Base-by-base conservation (phyloP, 495 filamentous ascomycete genomes). In the Aspergillus saccharolyticus region DNA sequence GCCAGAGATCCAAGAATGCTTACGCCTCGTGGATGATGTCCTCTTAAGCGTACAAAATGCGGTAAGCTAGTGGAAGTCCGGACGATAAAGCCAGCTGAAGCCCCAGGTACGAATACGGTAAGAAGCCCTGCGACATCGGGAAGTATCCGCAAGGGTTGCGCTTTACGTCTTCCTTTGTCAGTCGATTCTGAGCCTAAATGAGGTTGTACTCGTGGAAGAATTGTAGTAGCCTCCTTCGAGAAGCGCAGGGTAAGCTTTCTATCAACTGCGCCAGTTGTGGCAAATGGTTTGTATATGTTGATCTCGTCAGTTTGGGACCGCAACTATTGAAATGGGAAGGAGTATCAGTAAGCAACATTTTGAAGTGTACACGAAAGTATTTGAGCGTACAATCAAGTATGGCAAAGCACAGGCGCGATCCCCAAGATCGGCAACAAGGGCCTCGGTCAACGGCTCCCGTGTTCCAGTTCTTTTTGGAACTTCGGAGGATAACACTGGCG, bases 251-350 rank as follows among this genome's bases (percentile, higher is more conserved):
- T 74, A 44, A 79, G 67, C 14, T 70, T 67, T 18, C 52, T 68
- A 53, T 58, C 63, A 51, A 28, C 64, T 64, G 52, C 47, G 53
- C 66, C 66, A 3, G 58, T 55, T 4, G 71, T 57, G 12, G 70
- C 70, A 66, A 86, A 91, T 0, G 92, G 90, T 66, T 89, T 84
- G 66, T 97, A 98, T 46, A 97, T 77, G n/a, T 85, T 84, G 4
- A 97, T 70, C 63, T 97, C 92, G 56, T 96, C 86, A 57, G 82
- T 86, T 12, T 79, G 78, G 44, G 89, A 87, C 25, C 93, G 89
- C 44, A 90, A 74, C 89, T 92, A 62, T 42, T 56, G 52, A 39
- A 9, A n/a, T n/a, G n/a, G n/a, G 28, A 58, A 58, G 48, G 57
- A 17, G 52, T 19, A 39, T 60, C 42, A 56, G 46, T 15, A 42